phyloP scores from a whole-genome alignment of 2,329 filamentous ascomycete genomes.

The Epicoccum nigrum region DNA sequence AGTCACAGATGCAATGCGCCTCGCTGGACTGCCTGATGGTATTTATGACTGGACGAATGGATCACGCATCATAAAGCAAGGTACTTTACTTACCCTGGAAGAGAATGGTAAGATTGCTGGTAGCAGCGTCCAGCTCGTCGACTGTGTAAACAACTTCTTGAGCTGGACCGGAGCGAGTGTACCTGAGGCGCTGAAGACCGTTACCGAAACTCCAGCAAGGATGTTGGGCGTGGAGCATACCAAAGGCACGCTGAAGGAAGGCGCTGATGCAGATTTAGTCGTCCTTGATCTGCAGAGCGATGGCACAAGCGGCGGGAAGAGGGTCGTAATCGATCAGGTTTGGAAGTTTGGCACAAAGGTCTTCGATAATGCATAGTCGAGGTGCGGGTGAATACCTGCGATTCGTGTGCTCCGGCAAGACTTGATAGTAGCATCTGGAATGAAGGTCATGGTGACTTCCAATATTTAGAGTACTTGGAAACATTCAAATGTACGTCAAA shows the following conservation, averaged over 20 bases:
- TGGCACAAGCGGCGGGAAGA: conserved; percentile 53
- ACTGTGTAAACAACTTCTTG: conserved; percentile 83
- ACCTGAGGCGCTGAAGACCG: conserved; percentile 71
- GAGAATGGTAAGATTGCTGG: conserved; percentile 66
- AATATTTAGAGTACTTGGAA: too few species aligned
- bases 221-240: conserved; percentile 72
- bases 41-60: conserved; percentile 85
- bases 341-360: conserved; percentile 73
- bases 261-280: conserved; percentile 64
- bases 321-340: conserved; percentile 72
- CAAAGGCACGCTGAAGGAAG: conserved; percentile 65
- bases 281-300: conserved; percentile 65
- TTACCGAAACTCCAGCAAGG: conserved; percentile 76
- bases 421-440: too few species aligned
- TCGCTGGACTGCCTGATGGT: conserved; percentile 83
- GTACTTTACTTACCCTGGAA: conserved; percentile 74
- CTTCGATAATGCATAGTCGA: conserved; percentile 23
- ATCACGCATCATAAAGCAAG: conserved; percentile 70
- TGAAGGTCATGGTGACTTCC: too few species aligned
- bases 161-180: conserved; percentile 73
- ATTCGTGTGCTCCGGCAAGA: too few species aligned
- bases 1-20: conserved; percentile 90
- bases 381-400: neutral
- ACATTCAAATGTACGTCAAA: too few species aligned
- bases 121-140: conserved; percentile 74